Base-by-base conservation (phyloP, 345 rosid species). In the Clausena lansium region DNA sequence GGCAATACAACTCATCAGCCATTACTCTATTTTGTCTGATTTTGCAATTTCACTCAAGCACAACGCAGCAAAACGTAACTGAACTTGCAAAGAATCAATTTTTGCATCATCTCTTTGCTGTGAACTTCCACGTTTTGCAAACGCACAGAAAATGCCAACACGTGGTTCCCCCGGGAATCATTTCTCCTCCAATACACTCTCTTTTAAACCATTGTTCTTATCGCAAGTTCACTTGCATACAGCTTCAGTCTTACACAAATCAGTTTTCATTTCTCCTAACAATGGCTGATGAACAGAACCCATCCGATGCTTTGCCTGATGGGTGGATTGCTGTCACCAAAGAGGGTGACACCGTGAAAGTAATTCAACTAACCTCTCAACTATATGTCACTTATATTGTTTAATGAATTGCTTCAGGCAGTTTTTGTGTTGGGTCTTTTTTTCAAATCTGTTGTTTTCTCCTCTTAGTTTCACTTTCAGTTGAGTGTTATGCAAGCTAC, bases 1-100 rank as follows among this genome's bases (percentile, higher is more conserved):
- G 54, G 36, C 17, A 27, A 27, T 17, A 39, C 68, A 74, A 28
- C 68, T 60, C 58, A 60, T 11, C 38, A 25, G 15, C 8, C 76
- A 38, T 60, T 60, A 73, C 57, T 73, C 67, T 14, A 7, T 15
- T 59, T 73, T 73, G 76, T 73, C 67, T 73, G 35, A n/a, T 58
- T 73, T 11, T 14, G 66, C 33, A 73, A 55, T 45, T 36, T 32
- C 36, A 33, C 22, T 33, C n/a, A 36, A 57, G 64, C 57, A 55
- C 64, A 33, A 57, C 30, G 2, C 65, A 72, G 32, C 47, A 72
- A 72, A 35, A 57, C 65, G 50, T 33, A 72, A 35, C 52, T 35
- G 64, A 72, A 55, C 47, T 72, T 35, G 14, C 6, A 35, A 57
- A 22, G 52, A 36, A 58, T 25, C 66, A 58, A 58, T n/a, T 58